A percentile compares a stretch with the other conserved stretches of the same genome.
These are phyloP conservation scores for Thielaviopsis punctulata DNA, from an alignment of 2,329 filamentous ascomycete genomes.

Conservation along the genomic window DNA sequence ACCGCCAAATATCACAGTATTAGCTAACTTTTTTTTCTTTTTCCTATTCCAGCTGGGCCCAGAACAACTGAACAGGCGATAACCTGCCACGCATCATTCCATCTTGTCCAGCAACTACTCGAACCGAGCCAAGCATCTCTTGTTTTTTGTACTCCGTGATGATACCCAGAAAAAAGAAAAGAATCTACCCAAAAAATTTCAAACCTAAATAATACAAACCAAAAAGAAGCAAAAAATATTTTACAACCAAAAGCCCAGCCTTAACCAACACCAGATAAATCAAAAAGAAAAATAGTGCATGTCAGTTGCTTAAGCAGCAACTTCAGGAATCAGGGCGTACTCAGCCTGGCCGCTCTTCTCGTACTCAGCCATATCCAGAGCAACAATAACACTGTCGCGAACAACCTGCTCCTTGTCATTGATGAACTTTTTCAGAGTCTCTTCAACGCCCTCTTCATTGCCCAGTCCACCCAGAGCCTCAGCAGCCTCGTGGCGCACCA, in stretches of 20 bases:
- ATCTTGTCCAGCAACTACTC: background rate
- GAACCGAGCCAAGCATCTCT: slow-evolving; percentile 5
- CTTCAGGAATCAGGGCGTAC: slow-evolving; percentile 76
- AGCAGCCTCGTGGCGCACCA: slow-evolving; percentile 95
- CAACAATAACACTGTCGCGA: slow-evolving; percentile 84
- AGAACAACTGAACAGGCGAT: slow-evolving; percentile 34
- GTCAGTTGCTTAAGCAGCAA: slow-evolving; percentile 20
- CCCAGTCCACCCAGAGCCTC: slow-evolving; percentile 90
- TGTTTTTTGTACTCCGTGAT: slow-evolving; percentile 11
- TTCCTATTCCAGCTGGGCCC: slow-evolving; percentile 28
- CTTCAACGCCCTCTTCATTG: slow-evolving; percentile 84
- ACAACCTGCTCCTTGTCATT: slow-evolving; percentile 87
- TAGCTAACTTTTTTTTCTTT: slow-evolving; percentile 15
- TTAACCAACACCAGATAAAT: slow-evolving; percentile 2
- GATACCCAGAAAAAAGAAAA: slow-evolving; percentile 13
- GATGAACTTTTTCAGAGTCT: slow-evolving; percentile 64
- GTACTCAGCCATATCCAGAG: slow-evolving; percentile 94
- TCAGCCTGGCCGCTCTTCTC: slow-evolving; percentile 78
- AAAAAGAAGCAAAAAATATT: slow-evolving; percentile 2
- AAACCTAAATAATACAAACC: slow-evolving; percentile 8
- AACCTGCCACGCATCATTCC: background rate
- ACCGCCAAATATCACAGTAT: slow-evolving; percentile 1
- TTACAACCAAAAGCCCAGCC: background rate
- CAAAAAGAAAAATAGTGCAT: background rate
- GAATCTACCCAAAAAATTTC: slow-evolving; percentile 8